Conservation (phyloP, 257 asterid species). For the Anisodus tanguticus region DNA sequence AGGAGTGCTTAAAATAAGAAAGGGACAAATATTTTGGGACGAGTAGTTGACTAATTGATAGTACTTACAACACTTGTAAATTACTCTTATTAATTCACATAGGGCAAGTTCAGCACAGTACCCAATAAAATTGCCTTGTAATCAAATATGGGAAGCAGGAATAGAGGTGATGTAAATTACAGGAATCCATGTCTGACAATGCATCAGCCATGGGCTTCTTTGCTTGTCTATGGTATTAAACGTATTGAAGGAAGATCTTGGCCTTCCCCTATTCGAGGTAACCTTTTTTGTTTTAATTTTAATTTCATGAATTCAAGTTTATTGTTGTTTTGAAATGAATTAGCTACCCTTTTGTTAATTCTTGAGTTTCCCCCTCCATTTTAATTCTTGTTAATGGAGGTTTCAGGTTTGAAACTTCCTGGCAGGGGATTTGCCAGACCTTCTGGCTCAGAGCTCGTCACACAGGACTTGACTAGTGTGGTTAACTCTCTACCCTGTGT, state of each 20-base stretch:
- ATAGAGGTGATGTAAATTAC: constrained; percentile 49
- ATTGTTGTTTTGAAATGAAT: not conserved
- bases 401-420: no score
- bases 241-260: constrained; percentile 97
- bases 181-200: constrained; percentile 89
- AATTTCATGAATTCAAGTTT: not conserved
- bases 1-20: no score
- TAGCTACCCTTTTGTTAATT: not conserved
- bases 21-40: no score
- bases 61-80: no score
- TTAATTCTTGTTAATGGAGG: no score
- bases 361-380: not conserved
- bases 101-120: not conserved
- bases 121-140: not conserved
- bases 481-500: no score
- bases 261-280: constrained; percentile 88
- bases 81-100: not conserved
- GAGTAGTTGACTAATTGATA: no score
- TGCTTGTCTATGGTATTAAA: constrained; percentile 87
- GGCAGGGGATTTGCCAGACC: no score
- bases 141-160: constrained; percentile 50
- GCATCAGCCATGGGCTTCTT: constrained; percentile 99
- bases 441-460: no score
- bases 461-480: no score
- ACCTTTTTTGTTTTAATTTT: not conserved